Evolutionary conservation across 805 yeast species (phyloP), one percentile per base, ranked within the genome.

Genomic region (Suhomyces emberorum): DNA sequence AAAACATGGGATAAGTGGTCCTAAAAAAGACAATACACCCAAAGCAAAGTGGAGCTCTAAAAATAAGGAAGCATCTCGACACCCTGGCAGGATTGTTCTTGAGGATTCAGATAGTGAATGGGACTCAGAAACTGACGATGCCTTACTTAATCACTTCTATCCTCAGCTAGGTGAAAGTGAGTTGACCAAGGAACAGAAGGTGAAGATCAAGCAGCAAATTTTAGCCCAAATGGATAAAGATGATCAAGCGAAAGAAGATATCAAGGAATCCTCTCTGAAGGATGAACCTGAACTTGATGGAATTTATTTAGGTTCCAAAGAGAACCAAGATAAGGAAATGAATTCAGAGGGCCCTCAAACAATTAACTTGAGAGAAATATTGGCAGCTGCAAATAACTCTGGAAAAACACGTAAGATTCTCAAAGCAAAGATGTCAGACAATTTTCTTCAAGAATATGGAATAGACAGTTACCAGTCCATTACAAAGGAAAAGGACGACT

Each of bases 101-200:
- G 54, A 57, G 12, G 67, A 59, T 35, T 43, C 52, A 2, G 63
- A 60, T 19, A 57, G 56, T 35, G 71, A 65, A 19, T 63, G 68
- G 69, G 70, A 65, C 38, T 58, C 68, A 4, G 51, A 47, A 1
- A 22, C 66, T 8, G 73, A 68, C 43, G 70, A 68, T 25, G 67
- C 58, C 18, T 46, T 69, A 15, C 50, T 69, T 30, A 55, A 60
- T 40, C 65, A 63, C 36, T 63, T 64, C 41, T 69, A 63, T 40
- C 74, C 74, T 0, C 55, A 55, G 31, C 42, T 68, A 5, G 62
- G 68, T 4, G 66, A 63, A 14, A 32, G 38, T 1, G 64, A 60
- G 23, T 45, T 65, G 30, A 48, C 63, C 3, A 43, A 39, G 26
- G 70, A 65, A 12, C 65, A 58, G 38, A 65, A 65, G 44, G 39